Evolutionary conservation across 2,329 filamentous ascomycete species (phyloP).

Genomic region (Alternaria dauci): DNA sequence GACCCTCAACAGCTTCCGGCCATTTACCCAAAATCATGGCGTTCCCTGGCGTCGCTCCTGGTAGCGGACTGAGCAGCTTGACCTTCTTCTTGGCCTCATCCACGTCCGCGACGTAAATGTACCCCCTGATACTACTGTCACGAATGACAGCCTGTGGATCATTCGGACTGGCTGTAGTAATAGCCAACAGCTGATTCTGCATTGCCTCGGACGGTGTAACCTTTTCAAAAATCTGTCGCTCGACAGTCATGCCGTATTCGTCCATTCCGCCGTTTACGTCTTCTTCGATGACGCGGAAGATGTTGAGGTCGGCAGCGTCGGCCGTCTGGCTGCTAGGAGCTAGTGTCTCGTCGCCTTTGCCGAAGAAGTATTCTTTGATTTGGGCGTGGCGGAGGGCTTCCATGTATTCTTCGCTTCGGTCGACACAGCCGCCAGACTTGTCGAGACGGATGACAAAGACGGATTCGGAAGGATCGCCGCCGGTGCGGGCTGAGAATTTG

Average conservation of each 20-base stretch:
- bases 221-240: conserved; percentile 64
- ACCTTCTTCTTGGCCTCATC: conserved; percentile 84
- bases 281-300: conserved; percentile 75
- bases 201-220: conserved; percentile 72
- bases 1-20: conserved; percentile 83
- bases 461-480: conserved; percentile 66
- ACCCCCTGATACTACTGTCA: conserved; percentile 86
- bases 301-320: conserved; percentile 74
- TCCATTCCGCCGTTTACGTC: conserved; percentile 36
- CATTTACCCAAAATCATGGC: conserved; percentile 86
- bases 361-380: conserved; percentile 95
- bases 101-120: conserved; percentile 90
- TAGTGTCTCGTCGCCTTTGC: conserved; percentile 72
- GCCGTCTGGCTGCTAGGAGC: conserved; percentile 89
- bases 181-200: conserved; percentile 82
- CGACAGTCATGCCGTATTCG: conserved; percentile 26
- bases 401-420: conserved; percentile 77
- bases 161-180: conserved; percentile 77
- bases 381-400: conserved; percentile 76
- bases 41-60: conserved; percentile 78
- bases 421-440: conserved; percentile 84
- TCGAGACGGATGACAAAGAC: conserved; percentile 81
- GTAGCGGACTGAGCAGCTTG: conserved; percentile 82
- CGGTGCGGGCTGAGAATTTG: conserved; percentile 64
- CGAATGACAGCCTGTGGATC: conserved; percentile 77